Evolutionary conservation across 345 rosid species (phyloP).

Genomic region (Pistacia vera): DNA sequence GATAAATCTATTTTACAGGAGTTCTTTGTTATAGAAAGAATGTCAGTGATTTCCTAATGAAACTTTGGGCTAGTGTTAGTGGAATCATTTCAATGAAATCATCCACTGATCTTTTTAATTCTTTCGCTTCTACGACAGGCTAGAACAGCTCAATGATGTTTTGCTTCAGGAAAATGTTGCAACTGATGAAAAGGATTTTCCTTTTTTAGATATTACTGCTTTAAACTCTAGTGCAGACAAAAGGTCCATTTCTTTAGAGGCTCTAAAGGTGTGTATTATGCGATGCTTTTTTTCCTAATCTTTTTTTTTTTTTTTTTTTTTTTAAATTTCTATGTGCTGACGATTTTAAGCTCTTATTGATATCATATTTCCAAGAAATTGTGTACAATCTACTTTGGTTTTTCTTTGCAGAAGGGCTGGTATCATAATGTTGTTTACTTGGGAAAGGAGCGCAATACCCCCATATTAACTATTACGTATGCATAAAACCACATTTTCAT

Average conservation of each 20-base stretch:
- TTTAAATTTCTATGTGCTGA: too few relatives aligned
- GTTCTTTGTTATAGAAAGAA: background rate
- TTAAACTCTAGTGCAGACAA: constrained; percentile 39
- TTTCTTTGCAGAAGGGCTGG: constrained; percentile 62
- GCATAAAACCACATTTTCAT: constrained; percentile 12
- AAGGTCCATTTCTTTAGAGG: constrained; percentile 53
- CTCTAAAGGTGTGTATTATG: constrained; percentile 45
- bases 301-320: too few relatives aligned
- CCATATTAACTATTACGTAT: constrained; percentile 87
- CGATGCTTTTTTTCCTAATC: background rate
- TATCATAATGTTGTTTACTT: constrained; percentile 71
- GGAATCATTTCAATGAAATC: background rate
- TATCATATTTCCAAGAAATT: background rate
- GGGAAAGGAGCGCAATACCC: constrained; percentile 60
- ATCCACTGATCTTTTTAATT: background rate
- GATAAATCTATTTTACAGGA: background rate
- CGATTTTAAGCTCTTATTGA: background rate
- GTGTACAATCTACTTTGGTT: background rate
- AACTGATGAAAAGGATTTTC: constrained; percentile 36
- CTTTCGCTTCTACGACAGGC: constrained; percentile 45
- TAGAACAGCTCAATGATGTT: constrained; percentile 94
- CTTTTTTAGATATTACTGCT: constrained; percentile 55
- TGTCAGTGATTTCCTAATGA: background rate
- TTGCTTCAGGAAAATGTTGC: constrained; percentile 66
- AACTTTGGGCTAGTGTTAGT: background rate